Evolutionary conservation across 352 stramenopile species (phyloP).

Genomic region (Pythium oligandrum): DNA sequence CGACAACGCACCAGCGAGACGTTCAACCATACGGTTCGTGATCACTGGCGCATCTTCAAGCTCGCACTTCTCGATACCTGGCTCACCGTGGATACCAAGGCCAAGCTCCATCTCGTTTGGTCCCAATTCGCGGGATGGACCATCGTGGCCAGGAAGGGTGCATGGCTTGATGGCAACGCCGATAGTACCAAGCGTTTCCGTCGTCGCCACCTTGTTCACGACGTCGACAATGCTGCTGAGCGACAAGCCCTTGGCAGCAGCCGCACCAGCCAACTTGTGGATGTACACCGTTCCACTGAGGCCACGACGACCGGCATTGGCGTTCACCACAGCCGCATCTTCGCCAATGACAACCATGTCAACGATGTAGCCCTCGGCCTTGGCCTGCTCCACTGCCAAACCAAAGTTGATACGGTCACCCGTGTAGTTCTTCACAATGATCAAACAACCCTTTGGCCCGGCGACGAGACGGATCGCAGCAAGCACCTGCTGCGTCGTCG

Average conservation of each 20-base stretch:
- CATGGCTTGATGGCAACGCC: conserved; percentile 94
- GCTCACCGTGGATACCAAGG: conserved; percentile 95
- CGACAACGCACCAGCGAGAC: conserved; percentile 39
- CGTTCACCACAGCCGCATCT: conserved; percentile 89
- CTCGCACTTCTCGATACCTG: conserved; percentile 59
- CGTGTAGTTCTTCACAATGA: conserved; percentile 99
- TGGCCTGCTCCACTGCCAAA: conserved; percentile 94
- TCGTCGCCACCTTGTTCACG: conserved; percentile 50
- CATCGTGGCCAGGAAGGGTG: conserved; percentile 87
- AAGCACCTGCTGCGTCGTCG: conserved; percentile 91
- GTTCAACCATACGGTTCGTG: conserved; percentile 49
- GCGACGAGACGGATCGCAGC: conserved; percentile 90
- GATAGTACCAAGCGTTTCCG: conserved; percentile 88
- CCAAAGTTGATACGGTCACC: conserved; percentile 99
- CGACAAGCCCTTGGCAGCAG: conserved; percentile 66
- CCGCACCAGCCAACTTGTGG: conserved; percentile 95
- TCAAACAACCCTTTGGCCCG: conserved; percentile 83
- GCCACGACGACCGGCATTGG: conserved; percentile 95
- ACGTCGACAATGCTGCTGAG: conserved; percentile 72
- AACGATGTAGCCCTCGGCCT: conserved; percentile 85
- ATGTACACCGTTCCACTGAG: conserved; percentile 96
- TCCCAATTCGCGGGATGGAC: conserved; percentile 49
- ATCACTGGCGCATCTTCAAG: conserved; percentile 44
- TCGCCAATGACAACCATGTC: conserved; percentile 97
- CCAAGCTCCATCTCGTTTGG: conserved; percentile 90